phyloP scores from a whole-genome alignment of 768 basidiomycete genomes.

The Pleurotus salmoneostramineus region DNA sequence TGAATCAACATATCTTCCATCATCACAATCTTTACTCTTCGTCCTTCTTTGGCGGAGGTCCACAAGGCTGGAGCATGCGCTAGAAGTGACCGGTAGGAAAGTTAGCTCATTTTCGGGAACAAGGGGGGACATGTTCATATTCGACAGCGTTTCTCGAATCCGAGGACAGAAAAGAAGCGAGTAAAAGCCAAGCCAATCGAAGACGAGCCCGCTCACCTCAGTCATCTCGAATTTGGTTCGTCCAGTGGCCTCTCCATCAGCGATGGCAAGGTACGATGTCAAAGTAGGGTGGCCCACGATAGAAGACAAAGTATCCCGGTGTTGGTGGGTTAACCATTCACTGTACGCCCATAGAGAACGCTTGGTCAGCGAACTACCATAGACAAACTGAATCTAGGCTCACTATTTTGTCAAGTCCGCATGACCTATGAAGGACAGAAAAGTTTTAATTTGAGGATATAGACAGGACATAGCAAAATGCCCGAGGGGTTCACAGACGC shows the following conservation, averaged over 20 bases:
- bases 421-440: slow-evolving; percentile 64
- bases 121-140: too few relatives aligned
- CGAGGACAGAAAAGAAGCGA: slow-evolving; percentile 3
- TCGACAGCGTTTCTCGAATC: background rate
- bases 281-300: slow-evolving; percentile 90
- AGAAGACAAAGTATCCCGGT: slow-evolving; percentile 90
- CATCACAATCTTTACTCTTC: slow-evolving; percentile 72
- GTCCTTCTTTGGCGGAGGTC: slow-evolving; percentile 86
- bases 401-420: slow-evolving; percentile 96
- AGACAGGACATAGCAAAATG: background rate
- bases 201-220: slow-evolving; percentile 54
- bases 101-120: background rate
- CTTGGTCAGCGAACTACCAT: background rate
- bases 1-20: background rate
- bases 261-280: slow-evolving; percentile 83
- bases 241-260: slow-evolving; percentile 91
- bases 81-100: slow-evolving; percentile 24
- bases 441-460: slow-evolving; percentile 1
- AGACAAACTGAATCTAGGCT: slow-evolving; percentile 22
- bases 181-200: slow-evolving; percentile 31
- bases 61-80: slow-evolving; percentile 95
- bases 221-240: slow-evolving; percentile 92
- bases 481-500: slow-evolving; percentile 20
- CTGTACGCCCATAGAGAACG: slow-evolving; percentile 35
- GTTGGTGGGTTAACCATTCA: slow-evolving; percentile 97